Evolutionary conservation across 1,139 yeast species (phyloP).

Genomic region (Trichomonascaceae sp.): DNA sequence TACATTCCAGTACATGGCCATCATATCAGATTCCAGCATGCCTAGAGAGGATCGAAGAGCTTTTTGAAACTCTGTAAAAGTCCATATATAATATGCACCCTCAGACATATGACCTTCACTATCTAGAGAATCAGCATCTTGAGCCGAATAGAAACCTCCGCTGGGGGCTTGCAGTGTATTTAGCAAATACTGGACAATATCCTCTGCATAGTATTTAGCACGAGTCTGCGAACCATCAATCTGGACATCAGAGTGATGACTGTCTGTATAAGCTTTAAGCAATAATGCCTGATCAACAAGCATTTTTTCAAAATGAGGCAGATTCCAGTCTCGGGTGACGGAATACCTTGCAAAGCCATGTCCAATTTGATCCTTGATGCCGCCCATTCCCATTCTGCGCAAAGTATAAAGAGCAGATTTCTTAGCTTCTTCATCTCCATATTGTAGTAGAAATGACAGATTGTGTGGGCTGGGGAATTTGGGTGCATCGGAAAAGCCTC

Average conservation of each 20-base stretch:
- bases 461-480: conserved; percentile 35
- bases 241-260: conserved; percentile 22
- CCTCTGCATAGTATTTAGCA: conserved; percentile 18
- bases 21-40: conserved; percentile 31
- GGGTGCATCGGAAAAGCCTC: conserved; percentile 35
- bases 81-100: conserved; percentile 37
- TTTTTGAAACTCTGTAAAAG: conserved; percentile 30
- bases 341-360: conserved; percentile 36
- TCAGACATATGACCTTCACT: conserved; percentile 25
- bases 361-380: conserved; percentile 36
- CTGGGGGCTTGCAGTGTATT: conserved; percentile 16
- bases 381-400: conserved; percentile 31
- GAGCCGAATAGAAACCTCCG: conserved; percentile 33
- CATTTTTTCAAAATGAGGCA: conserved; percentile 39
- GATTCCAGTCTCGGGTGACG: conserved; percentile 37
- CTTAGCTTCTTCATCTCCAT: conserved; percentile 12
- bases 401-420: conserved; percentile 24
- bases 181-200: conserved; percentile 27
- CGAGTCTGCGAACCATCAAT: conserved; percentile 1
- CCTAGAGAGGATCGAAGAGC: conserved; percentile 23
- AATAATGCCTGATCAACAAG: conserved; percentile 35
- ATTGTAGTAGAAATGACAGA: conserved; percentile 28
- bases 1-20: conserved; percentile 34
- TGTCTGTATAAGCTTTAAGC: conserved; percentile 31
- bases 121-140: conserved; percentile 33